Conservation (phyloP, 2,329 filamentous ascomycete genomes). For the Nemania sp. region DNA sequence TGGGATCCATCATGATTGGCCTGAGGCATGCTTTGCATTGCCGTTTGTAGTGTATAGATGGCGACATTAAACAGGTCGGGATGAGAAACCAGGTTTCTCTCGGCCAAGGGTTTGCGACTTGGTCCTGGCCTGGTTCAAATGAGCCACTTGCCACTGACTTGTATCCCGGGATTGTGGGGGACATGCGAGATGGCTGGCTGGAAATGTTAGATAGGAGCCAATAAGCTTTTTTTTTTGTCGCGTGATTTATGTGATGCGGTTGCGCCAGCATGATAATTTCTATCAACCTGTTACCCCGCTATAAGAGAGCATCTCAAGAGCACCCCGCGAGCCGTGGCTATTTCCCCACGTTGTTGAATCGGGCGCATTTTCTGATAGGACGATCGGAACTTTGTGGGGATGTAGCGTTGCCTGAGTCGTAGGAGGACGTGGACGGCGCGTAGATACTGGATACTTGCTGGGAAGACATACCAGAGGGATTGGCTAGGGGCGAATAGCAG, state of each 20-base stretch:
- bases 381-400: constrained; percentile 25
- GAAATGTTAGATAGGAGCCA: constrained; percentile 21
- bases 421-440: neutral
- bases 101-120: neutral
- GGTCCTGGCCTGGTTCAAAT: neutral
- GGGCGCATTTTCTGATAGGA: constrained; percentile 37
- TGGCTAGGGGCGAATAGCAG: constrained; percentile 9
- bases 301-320: constrained; percentile 25
- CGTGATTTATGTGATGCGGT: constrained; percentile 23
- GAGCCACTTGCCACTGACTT: constrained; percentile 2
- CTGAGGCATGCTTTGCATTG: neutral
- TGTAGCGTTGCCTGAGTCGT: constrained; percentile 1
- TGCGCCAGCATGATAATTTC: constrained; percentile 28
- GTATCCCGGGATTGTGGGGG: neutral
- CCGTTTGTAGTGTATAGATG: neutral
- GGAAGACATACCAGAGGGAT: constrained; percentile 3
- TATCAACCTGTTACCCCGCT: constrained; percentile 34
- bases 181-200: neutral
- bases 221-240: constrained; percentile 23
- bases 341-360: constrained; percentile 48
- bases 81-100: constrained; percentile 1
- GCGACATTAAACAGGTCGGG: neutral
- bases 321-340: constrained; percentile 39
- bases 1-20: constrained; percentile 11
- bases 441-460: neutral